Evolutionary conservation across 2,329 filamentous ascomycete species (phyloP), one percentile per base, ranked within the genome.

Genomic region (Epichloe hybrida): DNA sequence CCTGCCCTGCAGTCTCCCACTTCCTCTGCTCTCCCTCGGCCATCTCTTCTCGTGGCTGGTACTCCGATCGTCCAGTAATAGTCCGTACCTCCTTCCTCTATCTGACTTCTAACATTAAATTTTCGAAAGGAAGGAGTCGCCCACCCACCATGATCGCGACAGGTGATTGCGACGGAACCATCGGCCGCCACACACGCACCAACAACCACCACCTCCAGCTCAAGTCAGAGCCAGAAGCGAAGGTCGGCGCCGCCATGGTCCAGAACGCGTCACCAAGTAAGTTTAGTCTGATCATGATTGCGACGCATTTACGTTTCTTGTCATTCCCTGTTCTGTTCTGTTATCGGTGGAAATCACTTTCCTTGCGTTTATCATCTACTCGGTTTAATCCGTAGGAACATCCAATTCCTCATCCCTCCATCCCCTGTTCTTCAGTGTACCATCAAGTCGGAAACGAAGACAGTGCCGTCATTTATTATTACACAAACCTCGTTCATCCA

Each of bases 161-260:
- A 7, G 27, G 15, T 23, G 20, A 42, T 36, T 47, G 48, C 41
- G 51, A 21, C 48, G 48, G 50, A 39, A 48, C 48, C 51, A 49
- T 50, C 40, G 51, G 36, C 45, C 48, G 49, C 51, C 48, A 50
- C 51, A 43, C 48, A 17, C 38, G 13, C 40, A 49, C 40, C 46
- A 52, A 42, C 47, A 31, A 50, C 36, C 12, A 42, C 12, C 41
- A 31, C 41, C 23, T 3, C 31, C 48, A 50, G 9, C 39, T 34
- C 39, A 45, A 48, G 39, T 39, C 34, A n/a, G 45, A 51, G 27
- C 31, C 31, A 31, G 45, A 43, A 34, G 13, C 21, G n/a, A 17
- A 20, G 20, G 40, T 15, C 44, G 21, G 23, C 49, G 50, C 50
- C 37, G 49, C 44, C 50, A 43, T 40, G 31, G 21, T 44, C 38